Conservation (phyloP, 257 asterid genomes). For the Echium plantagineum region DNA sequence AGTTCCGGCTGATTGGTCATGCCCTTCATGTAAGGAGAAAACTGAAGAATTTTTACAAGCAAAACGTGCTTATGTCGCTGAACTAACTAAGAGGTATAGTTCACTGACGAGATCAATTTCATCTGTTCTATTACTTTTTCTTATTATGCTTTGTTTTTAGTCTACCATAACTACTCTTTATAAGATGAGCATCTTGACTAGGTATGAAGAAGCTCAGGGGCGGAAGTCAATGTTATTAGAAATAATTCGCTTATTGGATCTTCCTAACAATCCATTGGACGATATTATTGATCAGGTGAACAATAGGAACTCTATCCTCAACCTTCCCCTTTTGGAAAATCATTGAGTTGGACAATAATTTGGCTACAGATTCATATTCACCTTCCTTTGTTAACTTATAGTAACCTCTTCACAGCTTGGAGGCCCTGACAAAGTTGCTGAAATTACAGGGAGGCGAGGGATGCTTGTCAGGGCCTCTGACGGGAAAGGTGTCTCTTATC, state of each 20-base stretch:
- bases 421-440: slow-evolving; percentile 94
- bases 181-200: slow-evolving; percentile 9
- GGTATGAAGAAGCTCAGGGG: slow-evolving; percentile 76
- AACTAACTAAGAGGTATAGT: slow-evolving; percentile 55
- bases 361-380: background rate
- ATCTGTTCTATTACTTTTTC: background rate
- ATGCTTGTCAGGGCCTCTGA: slow-evolving; percentile 87
- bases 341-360: background rate
- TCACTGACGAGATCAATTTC: slow-evolving; percentile 1
- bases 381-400: slow-evolving; percentile 13
- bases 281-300: slow-evolving; percentile 91
- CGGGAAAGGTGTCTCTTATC: slow-evolving; percentile 93
- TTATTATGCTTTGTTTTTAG: background rate
- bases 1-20: slow-evolving; percentile 67
- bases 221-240: slow-evolving; percentile 62
- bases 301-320: background rate
- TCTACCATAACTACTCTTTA: background rate
- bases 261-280: slow-evolving; percentile 97
- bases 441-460: slow-evolving; percentile 93
- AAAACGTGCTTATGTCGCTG: slow-evolving; percentile 56
- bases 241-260: slow-evolving; percentile 76
- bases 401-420: slow-evolving; percentile 54
- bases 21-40: slow-evolving; percentile 81
- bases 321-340: background rate
- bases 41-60: slow-evolving; percentile 83